Evolutionary conservation across 2,329 filamentous ascomycete species (phyloP).

Genomic region (Microdochium trichocladiopsis): DNA sequence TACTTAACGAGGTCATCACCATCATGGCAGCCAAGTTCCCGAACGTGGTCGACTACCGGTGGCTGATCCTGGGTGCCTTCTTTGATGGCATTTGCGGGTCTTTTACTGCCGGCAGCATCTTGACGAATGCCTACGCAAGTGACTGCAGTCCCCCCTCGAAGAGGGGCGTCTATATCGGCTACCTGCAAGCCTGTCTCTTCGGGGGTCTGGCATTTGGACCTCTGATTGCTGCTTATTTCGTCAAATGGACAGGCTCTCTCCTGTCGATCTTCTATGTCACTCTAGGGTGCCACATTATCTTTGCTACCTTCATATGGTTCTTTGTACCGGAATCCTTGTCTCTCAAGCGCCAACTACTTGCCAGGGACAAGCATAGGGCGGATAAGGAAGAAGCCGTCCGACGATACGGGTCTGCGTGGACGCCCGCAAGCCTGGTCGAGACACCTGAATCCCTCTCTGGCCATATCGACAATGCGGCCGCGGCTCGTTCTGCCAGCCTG

Average conservation of each 20-base stretch:
- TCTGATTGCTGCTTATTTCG: conserved; percentile 70
- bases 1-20: conserved; percentile 68
- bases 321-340: conserved; percentile 81
- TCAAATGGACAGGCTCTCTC: conserved; percentile 67
- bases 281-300: conserved; percentile 63
- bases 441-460: conserved; percentile 10
- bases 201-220: conserved; percentile 84
- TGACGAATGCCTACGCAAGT: conserved; percentile 79
- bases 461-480: conserved; percentile 12
- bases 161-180: conserved; percentile 78
- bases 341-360: conserved; percentile 60
- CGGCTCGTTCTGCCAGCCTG: background rate
- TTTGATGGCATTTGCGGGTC: conserved; percentile 83
- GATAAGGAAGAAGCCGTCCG: conserved; percentile 32
- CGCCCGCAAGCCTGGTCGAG: conserved; percentile 8
- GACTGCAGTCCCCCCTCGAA: conserved; percentile 79
- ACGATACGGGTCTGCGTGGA: conserved; percentile 8
- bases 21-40: conserved; percentile 73
- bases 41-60: conserved; percentile 65
- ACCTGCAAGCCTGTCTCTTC: conserved; percentile 85
- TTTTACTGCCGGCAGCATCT: conserved; percentile 71
- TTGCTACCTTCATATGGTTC: conserved; percentile 65
- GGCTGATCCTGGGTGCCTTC: conserved; percentile 69
- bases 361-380: conserved; percentile 58
- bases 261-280: conserved; percentile 81